These are phyloP conservation scores for Beauveria bassiana DNA, from an alignment of 2,329 filamentous ascomycete genomes.

Conservation along the genomic window DNA sequence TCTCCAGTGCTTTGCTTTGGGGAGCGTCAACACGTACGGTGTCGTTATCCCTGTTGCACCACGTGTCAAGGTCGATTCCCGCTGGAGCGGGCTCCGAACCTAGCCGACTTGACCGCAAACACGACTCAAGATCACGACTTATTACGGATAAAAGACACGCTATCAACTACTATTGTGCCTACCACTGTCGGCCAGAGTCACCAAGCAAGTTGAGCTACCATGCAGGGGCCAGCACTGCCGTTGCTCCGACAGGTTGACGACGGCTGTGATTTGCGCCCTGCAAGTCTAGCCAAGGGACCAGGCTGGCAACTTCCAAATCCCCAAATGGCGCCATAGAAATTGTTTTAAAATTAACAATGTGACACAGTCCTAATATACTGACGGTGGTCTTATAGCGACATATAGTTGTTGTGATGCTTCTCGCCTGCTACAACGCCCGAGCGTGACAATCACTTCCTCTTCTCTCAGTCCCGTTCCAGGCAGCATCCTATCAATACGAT, in stretches of 20 bases:
- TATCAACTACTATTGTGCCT: neutral
- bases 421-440: neutral
- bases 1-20: neutral
- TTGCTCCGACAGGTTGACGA: neutral
- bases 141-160: neutral
- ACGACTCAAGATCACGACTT: neutral
- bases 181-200: neutral
- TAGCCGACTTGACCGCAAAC: neutral
- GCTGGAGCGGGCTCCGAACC: neutral
- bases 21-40: neutral
- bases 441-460: neutral
- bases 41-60: conserved; percentile 8
- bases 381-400: neutral
- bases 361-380: neutral
- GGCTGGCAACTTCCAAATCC: neutral
- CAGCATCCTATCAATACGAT: neutral
- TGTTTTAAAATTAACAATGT: neutral
- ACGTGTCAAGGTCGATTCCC: conserved; percentile 11
- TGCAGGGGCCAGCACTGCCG: neutral
- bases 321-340: neutral
- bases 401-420: neutral
- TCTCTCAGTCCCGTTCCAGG: neutral
- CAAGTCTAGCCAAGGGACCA: conserved; percentile 1
- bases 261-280: conserved; percentile 12
- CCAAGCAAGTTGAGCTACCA: neutral